Base-by-base conservation (phyloP, 495 filamentous ascomycete species). In the Achaetomiella virescens region DNA sequence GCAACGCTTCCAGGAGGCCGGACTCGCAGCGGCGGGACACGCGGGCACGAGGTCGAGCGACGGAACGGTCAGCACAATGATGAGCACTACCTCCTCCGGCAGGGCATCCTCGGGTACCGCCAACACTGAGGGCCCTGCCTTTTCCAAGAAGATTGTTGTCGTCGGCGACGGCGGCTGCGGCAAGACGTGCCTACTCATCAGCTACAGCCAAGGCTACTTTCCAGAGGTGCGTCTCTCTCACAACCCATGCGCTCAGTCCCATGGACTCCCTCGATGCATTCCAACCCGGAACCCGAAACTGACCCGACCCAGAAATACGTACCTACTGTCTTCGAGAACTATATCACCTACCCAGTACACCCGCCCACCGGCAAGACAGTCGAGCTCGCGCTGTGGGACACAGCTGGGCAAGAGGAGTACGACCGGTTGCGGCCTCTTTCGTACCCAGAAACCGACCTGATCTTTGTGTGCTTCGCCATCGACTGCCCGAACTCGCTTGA, bases 401-500 rank as follows among this genome's bases (percentile, higher is more conserved):
- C 93, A 25, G 93, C 93, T 63, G 93, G 93, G 33, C 93, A 98
- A 72, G 93, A 98, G 72, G 95, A 97, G 75, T 98, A 98, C 70
- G 93, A 98, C 70, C 87, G 93, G 60, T 76, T 98, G 58, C 85
- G 93, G 56, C 93, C 93, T 31, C 83, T 98, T 27, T 97, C 92
- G 29, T 98, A 98, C 70, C 93, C 93, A 2, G 93, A 97, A 72
- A 98, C 93, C 20, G 95, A 98, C 69, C 83, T 98, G 15, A 80
- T 97, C 38, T 97, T 98, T 70, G 93, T 98, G 61, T 98, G 93
- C 78, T 98, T 98, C 75, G 95, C 95, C 54, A 95, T 98, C 59
- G 93, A 98, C 75, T 98, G 95, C 70, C 93, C 93, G 17, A 95
- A 96, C 66, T 97, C 93, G 9, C 75, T 98, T 44, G 93, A 98